Base-by-base conservation (phyloP, 768 basidiomycete genomes). In the Saitozyma podzolica region DNA sequence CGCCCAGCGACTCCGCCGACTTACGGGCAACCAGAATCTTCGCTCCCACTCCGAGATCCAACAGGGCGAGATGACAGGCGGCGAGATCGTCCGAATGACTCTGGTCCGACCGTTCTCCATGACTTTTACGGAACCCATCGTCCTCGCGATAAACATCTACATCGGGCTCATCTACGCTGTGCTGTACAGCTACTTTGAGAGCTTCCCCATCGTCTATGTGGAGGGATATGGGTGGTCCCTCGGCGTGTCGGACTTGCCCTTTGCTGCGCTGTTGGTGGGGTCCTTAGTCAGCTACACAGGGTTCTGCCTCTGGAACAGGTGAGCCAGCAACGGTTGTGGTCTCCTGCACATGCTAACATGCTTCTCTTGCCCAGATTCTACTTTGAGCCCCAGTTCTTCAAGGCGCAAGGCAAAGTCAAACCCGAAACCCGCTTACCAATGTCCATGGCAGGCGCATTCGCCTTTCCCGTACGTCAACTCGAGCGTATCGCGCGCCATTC, bases 11-110 rank as follows among this genome's bases (percentile, higher is more conserved):
- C 76, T 82, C 3, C 77, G 81, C 40, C 75, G 76, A 50, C 60
- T 80, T 14, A 81, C 80, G 16, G 77, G 80, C 10, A 81, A 81
- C 75, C 17, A 62, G 13, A 48, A 70, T 7, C 64, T 80, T 53
- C 62, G 69, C 51, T 72, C 76, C 6, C 63, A 73, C 14, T 62
- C 62, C 43, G 80, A 81, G 64, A 58, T 78, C 45, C 72, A 75
- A 6, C 48, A 65, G 17, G 65, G 65, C 14, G 47, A 66, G 7
- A 63, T 74, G 66, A 66, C 67, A 8, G 45, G 51, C 11, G 51
- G 41, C 3, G 67, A 68, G 16, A 58, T 73, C 20, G 72, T 58
- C 39, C 61, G 58, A 20, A 69, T 59, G 64, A 70, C 70, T 50
- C 61, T 80, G 13, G 47, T 69, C 19, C 56, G 73, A 37, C 78